Evolutionary conservation across 1,139 yeast species (phyloP).

Genomic region (Citeromyces siamensis): DNA sequence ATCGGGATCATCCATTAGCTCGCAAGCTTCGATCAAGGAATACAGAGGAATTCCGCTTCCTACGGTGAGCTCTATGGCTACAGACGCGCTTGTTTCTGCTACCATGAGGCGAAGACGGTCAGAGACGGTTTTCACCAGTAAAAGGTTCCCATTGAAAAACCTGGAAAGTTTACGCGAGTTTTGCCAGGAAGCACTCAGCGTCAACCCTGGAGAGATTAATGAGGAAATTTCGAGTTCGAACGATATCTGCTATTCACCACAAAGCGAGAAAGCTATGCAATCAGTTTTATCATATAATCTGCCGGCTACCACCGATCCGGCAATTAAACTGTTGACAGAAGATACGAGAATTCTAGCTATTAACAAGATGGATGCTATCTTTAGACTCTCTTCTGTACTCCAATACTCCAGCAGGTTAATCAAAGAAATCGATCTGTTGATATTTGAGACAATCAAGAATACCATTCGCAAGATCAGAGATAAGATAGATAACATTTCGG

Average conservation of each 20-base stretch:
- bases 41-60: conserved; percentile 49
- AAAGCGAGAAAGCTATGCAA: conserved; percentile 52
- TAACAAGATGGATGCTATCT: conserved; percentile 63
- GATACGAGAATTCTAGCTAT: conserved; percentile 56
- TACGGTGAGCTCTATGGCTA: conserved; percentile 3
- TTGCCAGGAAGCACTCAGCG: conserved; percentile 64
- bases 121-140: conserved; percentile 20
- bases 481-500: conserved; percentile 18
- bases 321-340: conserved; percentile 45
- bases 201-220: conserved; percentile 44
- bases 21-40: conserved; percentile 20
- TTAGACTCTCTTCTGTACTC: conserved; percentile 64
- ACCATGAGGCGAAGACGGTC: conserved; percentile 15
- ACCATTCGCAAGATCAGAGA: conserved; percentile 44
- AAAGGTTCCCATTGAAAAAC: conserved; percentile 54
- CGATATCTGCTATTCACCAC: conserved; percentile 45
- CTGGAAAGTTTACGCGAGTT: conserved; percentile 51
- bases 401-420: conserved; percentile 74
- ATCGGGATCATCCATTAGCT: conserved; percentile 15
- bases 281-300: conserved; percentile 40
- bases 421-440: conserved; percentile 67
- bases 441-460: conserved; percentile 50
- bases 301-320: conserved; percentile 52
- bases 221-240: conserved; percentile 11
- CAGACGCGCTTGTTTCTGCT: conserved; percentile 7